Conservation (phyloP, 768 basidiomycete species). For the Candolleomyces efflorescens region DNA sequence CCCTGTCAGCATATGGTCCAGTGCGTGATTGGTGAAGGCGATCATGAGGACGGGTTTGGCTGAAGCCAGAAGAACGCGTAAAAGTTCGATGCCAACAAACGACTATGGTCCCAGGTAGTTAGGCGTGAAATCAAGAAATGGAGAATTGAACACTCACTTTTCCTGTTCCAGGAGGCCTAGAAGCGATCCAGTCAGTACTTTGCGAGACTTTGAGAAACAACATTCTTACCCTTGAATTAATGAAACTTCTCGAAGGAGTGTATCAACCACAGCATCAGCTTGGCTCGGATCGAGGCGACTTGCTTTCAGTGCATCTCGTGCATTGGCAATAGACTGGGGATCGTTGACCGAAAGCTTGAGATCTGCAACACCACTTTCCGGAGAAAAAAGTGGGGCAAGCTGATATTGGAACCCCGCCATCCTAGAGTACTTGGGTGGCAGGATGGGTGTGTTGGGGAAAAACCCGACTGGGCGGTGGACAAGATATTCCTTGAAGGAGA, state of each 20-base stretch:
- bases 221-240: slow-evolving; percentile 64
- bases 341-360: slow-evolving; percentile 39
- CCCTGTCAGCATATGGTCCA: slow-evolving; percentile 66
- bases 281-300: slow-evolving; percentile 70
- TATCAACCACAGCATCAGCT: slow-evolving; percentile 61
- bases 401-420: slow-evolving; percentile 55
- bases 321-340: slow-evolving; percentile 39
- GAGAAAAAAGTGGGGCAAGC: slow-evolving; percentile 48
- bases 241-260: slow-evolving; percentile 53
- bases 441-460: slow-evolving; percentile 31
- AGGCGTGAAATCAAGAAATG: slow-evolving; percentile 1
- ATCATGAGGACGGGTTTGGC: slow-evolving; percentile 28
- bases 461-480: slow-evolving; percentile 36
- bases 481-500: slow-evolving; percentile 57
- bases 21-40: slow-evolving; percentile 75
- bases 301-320: slow-evolving; percentile 39
- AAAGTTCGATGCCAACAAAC: slow-evolving; percentile 64
- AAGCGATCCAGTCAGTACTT: background rate
- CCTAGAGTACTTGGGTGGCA: slow-evolving; percentile 51
- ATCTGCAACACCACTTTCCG: slow-evolving; percentile 31
- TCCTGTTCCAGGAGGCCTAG: slow-evolving; percentile 74
- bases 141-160: slow-evolving; percentile 40
- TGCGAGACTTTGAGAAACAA: background rate
- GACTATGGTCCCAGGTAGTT: slow-evolving; percentile 39
- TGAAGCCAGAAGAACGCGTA: slow-evolving; percentile 59